These are phyloP conservation scores for Cucumis hystrix DNA, from an alignment of 306 rosid species.

Conservation along the genomic window DNA sequence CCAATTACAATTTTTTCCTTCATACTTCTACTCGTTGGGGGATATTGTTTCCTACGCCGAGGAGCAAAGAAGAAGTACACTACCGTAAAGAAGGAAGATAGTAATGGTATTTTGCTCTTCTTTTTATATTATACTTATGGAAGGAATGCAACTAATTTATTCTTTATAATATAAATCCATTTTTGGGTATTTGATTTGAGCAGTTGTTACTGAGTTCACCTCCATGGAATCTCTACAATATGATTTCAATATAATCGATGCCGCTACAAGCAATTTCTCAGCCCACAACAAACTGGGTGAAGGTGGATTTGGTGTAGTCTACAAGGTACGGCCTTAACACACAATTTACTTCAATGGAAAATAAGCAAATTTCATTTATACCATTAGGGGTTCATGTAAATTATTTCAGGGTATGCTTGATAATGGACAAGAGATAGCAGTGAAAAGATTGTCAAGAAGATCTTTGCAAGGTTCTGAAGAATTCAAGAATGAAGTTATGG, in stretches of 20 bases:
- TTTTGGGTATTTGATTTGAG: neutral
- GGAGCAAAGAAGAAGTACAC: neutral
- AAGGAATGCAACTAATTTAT: too few species aligned
- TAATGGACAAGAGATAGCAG: conserved; percentile 48
- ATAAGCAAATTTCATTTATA: neutral
- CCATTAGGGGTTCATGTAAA: neutral
- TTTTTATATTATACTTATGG: too few species aligned
- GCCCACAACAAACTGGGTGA: conserved; percentile 26
- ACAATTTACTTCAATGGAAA: too few species aligned
- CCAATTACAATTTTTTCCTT: neutral
- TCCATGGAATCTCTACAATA: conserved; percentile 27
- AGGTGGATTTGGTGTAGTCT: conserved; percentile 53
- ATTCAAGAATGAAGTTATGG: conserved; percentile 50
- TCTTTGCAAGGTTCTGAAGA: conserved; percentile 50
- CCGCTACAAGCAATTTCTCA: conserved; percentile 34
- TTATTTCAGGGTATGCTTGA: conserved; percentile 32
- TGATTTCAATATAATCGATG: conserved; percentile 23
- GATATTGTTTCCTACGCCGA: conserved; percentile 1
- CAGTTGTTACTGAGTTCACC: neutral
- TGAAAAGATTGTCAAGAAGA: conserved; percentile 37
- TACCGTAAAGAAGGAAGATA: neutral
- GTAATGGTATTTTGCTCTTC: neutral
- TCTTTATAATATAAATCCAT: too few species aligned
- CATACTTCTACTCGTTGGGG: neutral
- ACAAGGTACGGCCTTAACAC: neutral